Base-by-base conservation (phyloP, 177 flowering plant species). In the Telopea speciosissima region DNA sequence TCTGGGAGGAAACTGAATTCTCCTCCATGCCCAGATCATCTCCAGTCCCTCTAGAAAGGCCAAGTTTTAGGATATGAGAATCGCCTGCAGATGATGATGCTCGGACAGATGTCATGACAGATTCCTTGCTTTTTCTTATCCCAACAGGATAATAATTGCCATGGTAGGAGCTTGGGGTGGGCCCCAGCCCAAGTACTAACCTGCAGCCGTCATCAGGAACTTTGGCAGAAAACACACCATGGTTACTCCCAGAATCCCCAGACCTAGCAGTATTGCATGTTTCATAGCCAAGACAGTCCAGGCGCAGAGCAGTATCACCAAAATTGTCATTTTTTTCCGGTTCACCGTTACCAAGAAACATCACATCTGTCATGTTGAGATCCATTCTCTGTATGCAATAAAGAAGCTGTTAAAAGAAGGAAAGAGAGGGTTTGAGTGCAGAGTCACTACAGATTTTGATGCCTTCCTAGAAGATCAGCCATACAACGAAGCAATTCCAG, bases 171-270 rank as follows among this genome's bases (percentile, higher is more conserved):
- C 80, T 80, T 9, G 92, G 85, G 0, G 96, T 87, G 14, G 97
- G 97, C 3, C 96, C 97, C 70, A 92, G 74, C 40, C 98, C 97
- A 72, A 92, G 92, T 11, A 92, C 90, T 83, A 94, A 79, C 74
- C 82, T 77, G 78, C 94, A 92, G 66, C 89, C 82, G 75, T 91
- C 98, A 77, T 91, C 94, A 25, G 81, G 75, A 62, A 76, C 72
- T 69, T 66, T 72, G 49, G 79, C 36, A 66, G 75, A 45, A 65
- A 75, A 69, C 62, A 36, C 72, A 26, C 63, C 74, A 64, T 62
- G 67, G 60, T 69, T 76, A 58, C 42, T 69, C 61, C 68, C 73
- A 69, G 66, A 70, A 65, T 71, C 71, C 12, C 79, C 74, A 70
- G 72, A 63, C 65, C 79, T 72, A 8, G 67, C 49, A n/a, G 67